Evolutionary conservation across 1,284 basidiomycete genomes (phyloP), one percentile per base, ranked within the genome.

Genomic region (Schizophyllum commune): DNA sequence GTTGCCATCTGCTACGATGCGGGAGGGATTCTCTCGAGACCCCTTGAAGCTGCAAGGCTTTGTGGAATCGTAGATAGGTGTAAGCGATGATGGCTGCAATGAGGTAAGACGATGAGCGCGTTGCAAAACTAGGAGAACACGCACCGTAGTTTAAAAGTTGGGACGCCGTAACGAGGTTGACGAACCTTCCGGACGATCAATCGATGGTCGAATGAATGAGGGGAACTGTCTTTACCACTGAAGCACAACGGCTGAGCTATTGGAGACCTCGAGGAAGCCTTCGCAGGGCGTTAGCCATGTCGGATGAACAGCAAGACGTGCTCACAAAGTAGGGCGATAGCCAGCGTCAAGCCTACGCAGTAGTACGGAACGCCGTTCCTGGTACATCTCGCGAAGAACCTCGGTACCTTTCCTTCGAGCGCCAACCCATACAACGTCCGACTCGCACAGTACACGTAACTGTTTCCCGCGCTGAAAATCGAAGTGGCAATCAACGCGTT

Each of bases 401-500:
- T 70, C 0, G 85, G 85, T 52, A 82, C 79, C 70, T 89, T 86
- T 2, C 84, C 80, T 66, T 88, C 83, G 51, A 88, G 71, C 0
- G 89, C 84, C n/a, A 92, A 75, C 13, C 88, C 89, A 69, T 86
- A 88, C 21, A 91, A 72, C 0, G 86, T 88, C 56, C 92, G 81
- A n/a, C 84, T 87, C 0, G 89, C 81, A 58, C 87, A 88, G 75
- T 86, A 94, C 5, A 91, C 76, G 71, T 86, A 88, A 13, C 84
- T 84, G 67, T 89, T 90, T n/a, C 86, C 86, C 5, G 90, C 89
- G 5, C 87, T 90, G 74, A 89, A 91, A 1, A 88, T 83, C 9
- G 84, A 79, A 5, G 81, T 83, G 59, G 89, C 71, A 55, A 91
- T 76, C 58, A 82, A 74, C 13, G 85, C 86, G 67, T 91, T 91